Base-by-base conservation (phyloP, 352 stramenopile species). In the Globisporangium iwayamae region DNA sequence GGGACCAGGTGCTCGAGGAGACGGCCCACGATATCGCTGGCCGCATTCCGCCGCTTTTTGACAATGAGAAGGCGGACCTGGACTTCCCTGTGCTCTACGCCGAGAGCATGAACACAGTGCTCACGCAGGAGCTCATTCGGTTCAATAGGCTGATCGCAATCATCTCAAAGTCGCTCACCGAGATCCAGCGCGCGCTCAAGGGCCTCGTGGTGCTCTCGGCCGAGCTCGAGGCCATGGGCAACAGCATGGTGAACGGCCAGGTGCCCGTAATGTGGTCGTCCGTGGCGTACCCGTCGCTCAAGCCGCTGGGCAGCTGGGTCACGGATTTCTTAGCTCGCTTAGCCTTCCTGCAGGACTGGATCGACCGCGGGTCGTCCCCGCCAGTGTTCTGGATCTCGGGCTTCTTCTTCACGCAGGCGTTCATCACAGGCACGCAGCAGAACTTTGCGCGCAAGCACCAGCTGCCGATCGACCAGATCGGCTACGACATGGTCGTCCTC, bases 351-450 rank as follows among this genome's bases (percentile, higher is more conserved):
- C 78, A 91, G 55, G 66, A 79, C 46, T 98, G 93, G 93, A 73
- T 97, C 57, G 82, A 87, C 34, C 77, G 79, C 6, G 78, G 87
- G 14, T 61, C 72, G 14, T 78, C 91, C 1, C 93, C 93, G 0
- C 76, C 79, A 0, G 88, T 97, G 47, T 98, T 93, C 63, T 98
- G 93, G 93, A 91, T 98, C 56, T 96, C 85, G 16, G 93, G 92
- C 0, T 98, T 98, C 75, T 98, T 97, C 73, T 98, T 98, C 76
- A 97, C 92, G 20, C 93, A 98, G 67, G 91, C 91, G 0, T 98
- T 98, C 62, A 96, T 98, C 67, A 98, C 92, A 3, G 93, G 92
- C 51, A 98, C 91, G 4, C 80, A 96, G 60, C 93, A 98, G 63
- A 98, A 98, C 67, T 98, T 88, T 73, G 93, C 93, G 13, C 81